Base-by-base conservation (phyloP, 306 rosid genomes). In the Dryas drummondii region DNA sequence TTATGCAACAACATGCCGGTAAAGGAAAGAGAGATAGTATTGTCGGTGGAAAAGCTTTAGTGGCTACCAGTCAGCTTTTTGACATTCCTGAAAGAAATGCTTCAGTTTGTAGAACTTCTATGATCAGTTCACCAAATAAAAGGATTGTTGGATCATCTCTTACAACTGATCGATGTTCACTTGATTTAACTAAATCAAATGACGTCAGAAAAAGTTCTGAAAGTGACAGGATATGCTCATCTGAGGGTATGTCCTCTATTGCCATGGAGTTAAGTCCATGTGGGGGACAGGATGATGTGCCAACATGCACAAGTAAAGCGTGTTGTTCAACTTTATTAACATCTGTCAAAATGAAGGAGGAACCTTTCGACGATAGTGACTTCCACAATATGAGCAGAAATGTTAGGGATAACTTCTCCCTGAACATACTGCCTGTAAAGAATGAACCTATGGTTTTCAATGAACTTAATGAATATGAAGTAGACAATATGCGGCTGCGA, bases 291-390 rank as follows among this genome's bases (percentile, higher is more conserved):
- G 76, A 63, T 75, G 70, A 48, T 74, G 58, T 60, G 67, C 83
- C 81, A 50, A 65, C 58, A 51, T 50, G 79, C 70, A 78, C 72
- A 81, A 79, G 64, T 65, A 73, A 9, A 75, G 76, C 49, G 32
- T 48, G 50, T 79, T 80, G 74, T 81, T 79, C 87, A 80, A 72
- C 78, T 71, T 76, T 42, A 57, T 81, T 83, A 63, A 57, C 77
- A 17, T 57, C 78, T 54, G 76, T 77, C 74, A 85, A 84, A 84
- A 75, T 91, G 70, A 94, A 94, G 84, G 88, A 82, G 74, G 94
- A 91, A 78, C 86, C 94, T 71, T 80, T 69, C 77, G 91, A 79
- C 76, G 68, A 66, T 63, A 65, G 63, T 64, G 84, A 82, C 54
- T 63, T 54, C 53, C 71, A 74, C 77, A 81, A 73, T 79, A 70